Conservation (phyloP, 495 filamentous ascomycete genomes). For the Talaromyces trachyspermus region DNA sequence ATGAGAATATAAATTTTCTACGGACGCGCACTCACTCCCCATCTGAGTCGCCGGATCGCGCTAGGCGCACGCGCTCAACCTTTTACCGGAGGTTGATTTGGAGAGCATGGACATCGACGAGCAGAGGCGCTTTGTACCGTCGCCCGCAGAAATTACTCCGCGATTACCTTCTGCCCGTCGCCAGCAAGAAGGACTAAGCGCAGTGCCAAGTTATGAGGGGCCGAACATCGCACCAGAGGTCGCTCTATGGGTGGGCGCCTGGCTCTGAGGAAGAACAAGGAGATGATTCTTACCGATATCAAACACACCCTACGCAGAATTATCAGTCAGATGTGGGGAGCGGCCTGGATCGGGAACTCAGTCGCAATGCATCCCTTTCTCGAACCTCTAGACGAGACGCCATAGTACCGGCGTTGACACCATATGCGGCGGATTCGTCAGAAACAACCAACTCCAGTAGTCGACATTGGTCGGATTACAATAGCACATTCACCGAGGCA, state of each 20-base stretch:
- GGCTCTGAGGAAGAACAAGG: conserved; percentile 46
- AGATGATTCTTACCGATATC: conserved; percentile 25
- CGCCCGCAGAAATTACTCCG: conserved; percentile 33
- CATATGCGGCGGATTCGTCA: conserved; percentile 12
- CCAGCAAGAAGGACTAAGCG: conserved; percentile 21
- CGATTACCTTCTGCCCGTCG: conserved; percentile 36
- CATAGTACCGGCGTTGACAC: conserved; percentile 11
- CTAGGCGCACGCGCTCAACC: conserved; percentile 30
- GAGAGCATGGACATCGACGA: conserved; percentile 41
- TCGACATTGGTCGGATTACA: conserved; percentile 11
- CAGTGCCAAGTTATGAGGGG: conserved; percentile 41
- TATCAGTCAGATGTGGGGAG: conserved; percentile 11
- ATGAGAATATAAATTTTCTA: conserved; percentile 54
- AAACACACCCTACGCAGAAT: conserved; percentile 22
- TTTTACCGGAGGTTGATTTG: conserved; percentile 22
- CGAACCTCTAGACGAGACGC: conserved; percentile 24
- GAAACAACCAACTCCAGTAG: conserved; percentile 14
- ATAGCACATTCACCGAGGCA: conserved; percentile 36
- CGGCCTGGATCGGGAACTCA: conserved; percentile 14
- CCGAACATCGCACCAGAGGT: conserved; percentile 39
- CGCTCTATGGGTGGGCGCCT: conserved; percentile 55
- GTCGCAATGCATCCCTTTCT: conserved; percentile 16
- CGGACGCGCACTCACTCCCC: conserved; percentile 35
- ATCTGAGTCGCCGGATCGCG: conserved; percentile 22
- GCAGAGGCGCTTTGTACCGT: conserved; percentile 19